phyloP scores from a whole-genome alignment of 2,329 filamentous ascomycete genomes.

The Calycina marina region DNA sequence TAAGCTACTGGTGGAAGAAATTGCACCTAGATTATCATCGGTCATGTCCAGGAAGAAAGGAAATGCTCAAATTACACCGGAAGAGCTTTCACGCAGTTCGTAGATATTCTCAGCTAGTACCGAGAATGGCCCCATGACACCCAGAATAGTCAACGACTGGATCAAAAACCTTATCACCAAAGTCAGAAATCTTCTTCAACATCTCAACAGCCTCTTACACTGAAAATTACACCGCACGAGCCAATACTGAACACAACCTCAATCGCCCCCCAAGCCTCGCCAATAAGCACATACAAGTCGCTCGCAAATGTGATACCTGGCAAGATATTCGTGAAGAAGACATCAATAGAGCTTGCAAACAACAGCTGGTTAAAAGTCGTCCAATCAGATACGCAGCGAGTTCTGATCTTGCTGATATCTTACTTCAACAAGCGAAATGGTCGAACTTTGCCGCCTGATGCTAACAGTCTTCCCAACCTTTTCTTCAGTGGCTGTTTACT shows the following conservation, averaged over 20 bases:
- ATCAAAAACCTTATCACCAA: constrained; percentile 30
- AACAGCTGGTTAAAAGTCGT: constrained; percentile 47
- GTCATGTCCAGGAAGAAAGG: background rate
- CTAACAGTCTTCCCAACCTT: constrained; percentile 11
- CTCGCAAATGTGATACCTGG: constrained; percentile 54
- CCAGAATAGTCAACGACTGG: constrained; percentile 50
- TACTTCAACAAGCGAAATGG: constrained; percentile 38
- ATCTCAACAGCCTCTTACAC: constrained; percentile 30
- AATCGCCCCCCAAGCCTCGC: constrained; percentile 49
- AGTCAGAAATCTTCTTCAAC: constrained; percentile 1
- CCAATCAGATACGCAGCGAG: constrained; percentile 38
- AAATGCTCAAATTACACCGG: constrained; percentile 31
- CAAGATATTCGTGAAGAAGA: constrained; percentile 53
- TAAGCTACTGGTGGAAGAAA: constrained; percentile 57
- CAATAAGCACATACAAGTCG: constrained; percentile 47
- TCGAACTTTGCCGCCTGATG: constrained; percentile 28
- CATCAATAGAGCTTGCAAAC: constrained; percentile 47
- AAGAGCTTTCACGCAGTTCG: constrained; percentile 36
- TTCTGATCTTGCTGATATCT: constrained; percentile 31
- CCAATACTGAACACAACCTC: constrained; percentile 54
- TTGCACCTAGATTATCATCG: constrained; percentile 28
- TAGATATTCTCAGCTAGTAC: constrained; percentile 53
- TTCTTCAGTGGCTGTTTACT: constrained; percentile 4
- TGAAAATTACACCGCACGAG: constrained; percentile 47
- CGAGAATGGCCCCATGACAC: constrained; percentile 53